A percentile compares a stretch with the other conserved stretches of the same genome.
phyloP scores from a whole-genome alignment of 176 grass and related monocot species.

The Cenchrus americanus region DNA sequence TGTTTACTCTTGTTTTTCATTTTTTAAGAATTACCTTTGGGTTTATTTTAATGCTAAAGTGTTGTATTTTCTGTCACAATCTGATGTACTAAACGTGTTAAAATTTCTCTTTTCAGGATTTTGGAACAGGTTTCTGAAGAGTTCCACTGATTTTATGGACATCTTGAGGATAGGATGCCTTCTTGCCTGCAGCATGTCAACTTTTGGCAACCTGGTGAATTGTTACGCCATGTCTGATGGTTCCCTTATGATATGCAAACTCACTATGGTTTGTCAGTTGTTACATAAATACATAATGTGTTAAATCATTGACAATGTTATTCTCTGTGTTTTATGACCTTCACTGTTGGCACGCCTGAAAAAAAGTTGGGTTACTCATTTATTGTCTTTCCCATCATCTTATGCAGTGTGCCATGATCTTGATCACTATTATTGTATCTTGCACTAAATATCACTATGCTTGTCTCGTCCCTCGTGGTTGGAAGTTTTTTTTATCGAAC shows the following conservation, averaged over 20 bases:
- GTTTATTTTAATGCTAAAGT: slow-evolving; percentile 20
- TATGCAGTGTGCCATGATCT: neutral
- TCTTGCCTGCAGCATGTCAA: neutral
- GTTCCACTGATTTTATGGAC: neutral
- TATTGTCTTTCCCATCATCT: too few species aligned
- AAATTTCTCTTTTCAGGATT: slow-evolving; percentile 32
- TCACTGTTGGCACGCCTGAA: neutral
- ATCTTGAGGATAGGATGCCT: neutral
- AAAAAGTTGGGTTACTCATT: too few species aligned
- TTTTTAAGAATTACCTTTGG: neutral
- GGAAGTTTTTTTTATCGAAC: too few species aligned
- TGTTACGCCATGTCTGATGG: too few species aligned
- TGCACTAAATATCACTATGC: neutral
- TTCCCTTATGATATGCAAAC: too few species aligned
- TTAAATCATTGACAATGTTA: neutral
- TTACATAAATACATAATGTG: neutral
- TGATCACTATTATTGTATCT: neutral
- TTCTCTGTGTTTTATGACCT: neutral
- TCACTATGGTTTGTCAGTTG: slow-evolving; percentile 2
- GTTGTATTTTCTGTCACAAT: neutral
- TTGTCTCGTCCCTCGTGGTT: too few species aligned
- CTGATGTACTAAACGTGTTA: slow-evolving; percentile 8
- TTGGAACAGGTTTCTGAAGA: neutral
- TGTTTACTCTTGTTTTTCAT: neutral
- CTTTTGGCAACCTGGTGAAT: neutral